Evolutionary conservation across 352 stramenopile genomes (phyloP).

Genomic region (Phytopythium delawarense): DNA sequence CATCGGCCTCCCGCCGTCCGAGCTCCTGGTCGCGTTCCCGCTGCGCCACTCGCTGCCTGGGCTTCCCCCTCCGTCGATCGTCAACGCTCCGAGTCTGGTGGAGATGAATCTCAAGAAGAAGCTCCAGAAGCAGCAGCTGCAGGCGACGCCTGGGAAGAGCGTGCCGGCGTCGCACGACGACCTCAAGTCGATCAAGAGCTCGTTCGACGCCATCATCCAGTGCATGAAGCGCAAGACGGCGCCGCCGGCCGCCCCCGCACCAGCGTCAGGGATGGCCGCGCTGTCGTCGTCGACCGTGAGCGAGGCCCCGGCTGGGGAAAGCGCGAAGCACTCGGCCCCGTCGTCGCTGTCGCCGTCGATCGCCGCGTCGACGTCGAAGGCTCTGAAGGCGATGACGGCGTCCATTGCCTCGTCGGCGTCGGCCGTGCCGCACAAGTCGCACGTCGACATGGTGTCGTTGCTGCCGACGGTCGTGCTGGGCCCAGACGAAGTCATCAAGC

Average conservation of each 20-base stretch:
- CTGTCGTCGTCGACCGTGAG: constrained; percentile 17
- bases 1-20: constrained; percentile 48
- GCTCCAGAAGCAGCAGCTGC: constrained; percentile 19
- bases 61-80: constrained; percentile 60
- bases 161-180: constrained; percentile 32
- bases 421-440: constrained; percentile 70
- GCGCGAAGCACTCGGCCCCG: constrained; percentile 24
- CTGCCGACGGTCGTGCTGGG: constrained; percentile 43
- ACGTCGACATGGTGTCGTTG: constrained; percentile 67
- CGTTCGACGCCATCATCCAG: constrained; percentile 82
- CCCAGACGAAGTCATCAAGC: constrained; percentile 85
- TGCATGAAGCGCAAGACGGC: constrained; percentile 84
- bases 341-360: constrained; percentile 13
- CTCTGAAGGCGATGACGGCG: constrained; percentile 19
- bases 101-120: constrained; percentile 54
- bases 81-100: constrained; percentile 38
- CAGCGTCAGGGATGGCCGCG: constrained; percentile 3
- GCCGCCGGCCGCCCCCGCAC: constrained; percentile 22
- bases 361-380: constrained; percentile 12
- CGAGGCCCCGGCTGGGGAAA: constrained; percentile 6
- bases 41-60: constrained; percentile 48
- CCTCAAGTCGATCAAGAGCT: constrained; percentile 73
- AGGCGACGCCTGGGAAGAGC: constrained; percentile 11
- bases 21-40: constrained; percentile 58
- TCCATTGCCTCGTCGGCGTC: constrained; percentile 30